phyloP scores from a whole-genome alignment of 805 yeast species.

The Sungouiozyma ichnusensis region DNA sequence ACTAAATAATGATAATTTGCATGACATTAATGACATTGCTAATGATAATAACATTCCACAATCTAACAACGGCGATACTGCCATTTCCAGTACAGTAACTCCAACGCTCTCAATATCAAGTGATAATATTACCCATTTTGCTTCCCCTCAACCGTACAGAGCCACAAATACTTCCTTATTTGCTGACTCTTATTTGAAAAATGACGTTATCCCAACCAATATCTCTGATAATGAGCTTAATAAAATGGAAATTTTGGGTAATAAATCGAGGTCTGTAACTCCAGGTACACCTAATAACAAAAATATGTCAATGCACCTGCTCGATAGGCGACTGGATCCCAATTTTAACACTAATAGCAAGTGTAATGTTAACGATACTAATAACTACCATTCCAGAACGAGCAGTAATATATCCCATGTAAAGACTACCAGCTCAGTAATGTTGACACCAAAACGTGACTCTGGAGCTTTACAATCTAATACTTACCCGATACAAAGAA shows the following conservation, averaged over 20 bases:
- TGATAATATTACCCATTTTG: constrained; percentile 7
- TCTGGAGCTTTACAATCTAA: background rate
- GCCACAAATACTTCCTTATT: constrained; percentile 23
- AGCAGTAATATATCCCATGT: background rate
- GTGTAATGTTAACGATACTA: no score
- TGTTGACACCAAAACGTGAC: background rate
- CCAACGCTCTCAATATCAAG: background rate
- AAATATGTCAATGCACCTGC: background rate
- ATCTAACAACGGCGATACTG: background rate
- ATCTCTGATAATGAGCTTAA: constrained; percentile 18
- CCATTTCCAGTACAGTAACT: constrained; percentile 1
- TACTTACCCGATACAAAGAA: background rate
- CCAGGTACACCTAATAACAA: constrained; percentile 10
- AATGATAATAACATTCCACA: background rate
- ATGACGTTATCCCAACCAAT: constrained; percentile 33
- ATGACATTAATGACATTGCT: background rate
- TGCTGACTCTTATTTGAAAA: constrained; percentile 32
- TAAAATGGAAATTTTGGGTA: background rate
- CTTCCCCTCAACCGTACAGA: constrained; percentile 18
- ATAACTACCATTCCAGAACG: background rate
- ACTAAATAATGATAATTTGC: background rate
- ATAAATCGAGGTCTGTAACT: constrained; percentile 17
- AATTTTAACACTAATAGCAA: background rate
- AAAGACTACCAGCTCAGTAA: background rate
- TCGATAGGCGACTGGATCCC: background rate